Base-by-base conservation (phyloP, 768 basidiomycete species). In the Erythrobasidium yunnanense region DNA sequence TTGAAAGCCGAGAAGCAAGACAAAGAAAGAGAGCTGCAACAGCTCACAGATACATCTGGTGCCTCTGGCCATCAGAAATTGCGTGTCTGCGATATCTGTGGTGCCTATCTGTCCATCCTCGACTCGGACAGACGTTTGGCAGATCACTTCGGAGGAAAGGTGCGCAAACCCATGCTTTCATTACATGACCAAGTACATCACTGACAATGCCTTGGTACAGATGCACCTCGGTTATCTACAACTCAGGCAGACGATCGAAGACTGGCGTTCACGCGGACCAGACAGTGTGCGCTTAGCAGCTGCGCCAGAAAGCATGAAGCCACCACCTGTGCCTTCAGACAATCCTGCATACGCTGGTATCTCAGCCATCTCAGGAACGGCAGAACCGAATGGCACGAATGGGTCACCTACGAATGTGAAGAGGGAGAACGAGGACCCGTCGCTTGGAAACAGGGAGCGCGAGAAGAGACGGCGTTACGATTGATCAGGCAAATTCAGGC, bases 1-100 rank as follows among this genome's bases (percentile, higher is more conserved):
- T 77, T 99, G 75, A 97, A 97, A 80, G 86, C 83, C 71, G 90
- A 97, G 77, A 97, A 97, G 79, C 77, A 81, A 23, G 93, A 95
- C 70, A 97, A 97, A 76, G 95, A 99, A 87, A 86, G 89, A 65
- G 95, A 97, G 73, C 80, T 97, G 49, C 91, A 95, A 77, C 86
- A 91, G 76, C 80, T 99, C 70, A 95, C 93, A 45, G 95, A 99
- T 75, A 97, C 90, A 30, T 93, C 92, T 42, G 95, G 95, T 63
- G 95, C 95, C 4, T 95, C 91, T 65, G 95, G 95, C n/a, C 95
- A 99, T 80, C 95, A 99, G 78, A 97, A 97, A 78, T 80, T 99
- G 72, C 86, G 95, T 69, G 95, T 99, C n/a, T 97, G 95, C 79
- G 95, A 99, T 79, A 92, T 96, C 29, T 99, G 95, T 76, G 95